Base-by-base conservation (phyloP, 169 alveolate genomes). In the Plasmodium malariae region DNA sequence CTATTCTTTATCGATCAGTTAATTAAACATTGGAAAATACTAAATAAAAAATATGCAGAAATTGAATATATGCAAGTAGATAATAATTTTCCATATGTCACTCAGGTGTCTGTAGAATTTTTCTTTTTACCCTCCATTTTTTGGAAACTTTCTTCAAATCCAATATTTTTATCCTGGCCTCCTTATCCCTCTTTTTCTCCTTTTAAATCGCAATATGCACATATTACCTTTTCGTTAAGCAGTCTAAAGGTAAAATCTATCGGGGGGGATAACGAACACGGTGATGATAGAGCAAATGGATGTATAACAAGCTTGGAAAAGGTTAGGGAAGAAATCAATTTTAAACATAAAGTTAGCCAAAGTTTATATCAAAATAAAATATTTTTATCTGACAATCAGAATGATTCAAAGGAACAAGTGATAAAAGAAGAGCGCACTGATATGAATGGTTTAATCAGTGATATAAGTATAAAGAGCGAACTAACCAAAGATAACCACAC, bases 171-270 rank as follows among this genome's bases (percentile, higher is more conserved):
- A 28, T 83, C 74, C 7, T 83, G 91, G 91, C 91, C 91, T 34
- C 91, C 91, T 11, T 68, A 36, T 48, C 91, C 91, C 11, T 83
- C 91, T 19, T 83, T 83, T 59, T 83, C 91, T 21, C 91, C 91
- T 43, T 83, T 83, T 72, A 83, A 83, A 54, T 83, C 91, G 0
- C 91, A 83, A 60, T 83, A 83, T 55, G 91, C 91, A 5, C 86
- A 83, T 54, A 28, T 83, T n/a, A 83, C 83, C 1, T 83, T 83
- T 60, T 62, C 76, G 12, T 14, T 60, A 21, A 69, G 6, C 59
- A 37, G 36, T 43, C 21, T 49, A 55, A 51, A 57, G 17, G 36
- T 17, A 40, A 55, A 24, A 54, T 19, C 30, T 6, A 48, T n/a
- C 24, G 2, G 17, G 43, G 51, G 1, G 40, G 65, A 55, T 40